Evolutionary conservation across 257 asterid genomes (phyloP).

Genomic region (Scutellaria minor): DNA sequence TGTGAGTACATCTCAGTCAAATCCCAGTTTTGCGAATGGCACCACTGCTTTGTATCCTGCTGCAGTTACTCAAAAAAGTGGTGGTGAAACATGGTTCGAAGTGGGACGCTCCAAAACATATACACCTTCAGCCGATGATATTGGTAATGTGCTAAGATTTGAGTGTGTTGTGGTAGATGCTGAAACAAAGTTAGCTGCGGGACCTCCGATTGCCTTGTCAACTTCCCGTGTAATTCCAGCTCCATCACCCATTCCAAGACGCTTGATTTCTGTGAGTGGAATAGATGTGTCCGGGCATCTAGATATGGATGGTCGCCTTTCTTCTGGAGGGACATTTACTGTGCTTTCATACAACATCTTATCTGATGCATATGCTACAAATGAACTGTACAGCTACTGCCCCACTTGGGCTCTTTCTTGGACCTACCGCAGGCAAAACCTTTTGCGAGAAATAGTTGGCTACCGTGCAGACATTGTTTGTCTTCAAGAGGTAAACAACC

Average conservation of each 20-base stretch:
- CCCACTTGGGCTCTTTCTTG: slow-evolving; percentile 99
- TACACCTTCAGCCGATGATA: slow-evolving; percentile 93
- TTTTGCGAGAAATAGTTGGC: slow-evolving; percentile 91
- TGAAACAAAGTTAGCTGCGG: slow-evolving; percentile 72
- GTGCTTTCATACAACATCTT: slow-evolving; percentile 95
- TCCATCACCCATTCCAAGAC: slow-evolving; percentile 91
- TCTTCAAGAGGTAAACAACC: slow-evolving; percentile 88
- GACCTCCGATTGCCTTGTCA: slow-evolving; percentile 60
- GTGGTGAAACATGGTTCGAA: slow-evolving; percentile 94
- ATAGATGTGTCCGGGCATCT: slow-evolving; percentile 66
- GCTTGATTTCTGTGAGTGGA: slow-evolving; percentile 76
- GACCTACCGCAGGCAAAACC: slow-evolving; percentile 94
- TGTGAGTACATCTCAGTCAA: slow-evolving; percentile 58
- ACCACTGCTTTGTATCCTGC: slow-evolving; percentile 73
- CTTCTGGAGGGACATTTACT: slow-evolving; percentile 78
- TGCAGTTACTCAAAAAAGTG: slow-evolving; percentile 67
- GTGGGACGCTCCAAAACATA: slow-evolving; percentile 83
- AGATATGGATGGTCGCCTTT: slow-evolving; percentile 61
- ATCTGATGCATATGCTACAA: slow-evolving; percentile 74
- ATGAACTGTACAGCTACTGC: slow-evolving; percentile 80
- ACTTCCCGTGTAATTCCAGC: slow-evolving; percentile 95
- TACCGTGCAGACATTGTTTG: slow-evolving; percentile 92
- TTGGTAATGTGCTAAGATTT: slow-evolving; percentile 85
- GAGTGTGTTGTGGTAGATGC: slow-evolving; percentile 86
- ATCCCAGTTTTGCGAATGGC: slow-evolving; percentile 62